Evolutionary conservation across 805 yeast genomes (phyloP).

Genomic region (Candida bentonensis): DNA sequence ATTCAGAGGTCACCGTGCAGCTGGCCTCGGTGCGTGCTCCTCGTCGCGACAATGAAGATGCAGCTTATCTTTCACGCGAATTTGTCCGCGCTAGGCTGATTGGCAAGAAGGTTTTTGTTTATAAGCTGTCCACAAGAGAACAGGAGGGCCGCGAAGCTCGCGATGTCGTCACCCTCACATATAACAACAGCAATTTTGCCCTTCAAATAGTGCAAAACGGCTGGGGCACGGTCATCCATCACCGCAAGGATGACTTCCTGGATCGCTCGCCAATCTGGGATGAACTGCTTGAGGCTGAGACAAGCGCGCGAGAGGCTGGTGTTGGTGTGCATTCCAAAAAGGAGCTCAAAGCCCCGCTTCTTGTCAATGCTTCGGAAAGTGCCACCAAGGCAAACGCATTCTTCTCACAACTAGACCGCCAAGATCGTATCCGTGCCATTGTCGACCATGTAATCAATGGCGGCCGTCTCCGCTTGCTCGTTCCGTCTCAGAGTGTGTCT

Average conservation of each 20-base stretch:
- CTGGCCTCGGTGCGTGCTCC: constrained; percentile 69
- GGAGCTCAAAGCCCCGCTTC: constrained; percentile 40
- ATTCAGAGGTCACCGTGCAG: constrained; percentile 48
- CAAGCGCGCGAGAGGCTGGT: constrained; percentile 38
- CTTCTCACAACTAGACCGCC: constrained; percentile 52
- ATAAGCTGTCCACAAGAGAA: constrained; percentile 51
- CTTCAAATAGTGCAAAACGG: constrained; percentile 50
- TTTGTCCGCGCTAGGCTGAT: constrained; percentile 52
- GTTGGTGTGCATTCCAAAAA: constrained; percentile 51
- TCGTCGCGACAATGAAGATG: constrained; percentile 43
- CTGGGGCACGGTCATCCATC: constrained; percentile 63
- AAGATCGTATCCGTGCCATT: constrained; percentile 48
- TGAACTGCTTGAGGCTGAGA: constrained; percentile 54
- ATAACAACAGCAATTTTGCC: constrained; percentile 46
- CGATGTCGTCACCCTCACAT: constrained; percentile 45
- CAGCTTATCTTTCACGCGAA: constrained; percentile 56
- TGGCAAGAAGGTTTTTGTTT: constrained; percentile 54
- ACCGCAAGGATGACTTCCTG: constrained; percentile 52
- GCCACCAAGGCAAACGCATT: constrained; percentile 60
- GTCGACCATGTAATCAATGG: constrained; percentile 63
- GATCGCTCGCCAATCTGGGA: constrained; percentile 73
- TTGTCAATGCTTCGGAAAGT: constrained; percentile 71
- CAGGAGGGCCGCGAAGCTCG: constrained; percentile 51
- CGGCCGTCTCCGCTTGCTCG: constrained; percentile 47
- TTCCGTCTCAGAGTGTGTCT: constrained; percentile 60